A percentile compares a stretch with the other conserved stretches of the same genome.
Conservation (phyloP, 192 early-diverging fungal genomes). For the Coemansia sp. region DNA sequence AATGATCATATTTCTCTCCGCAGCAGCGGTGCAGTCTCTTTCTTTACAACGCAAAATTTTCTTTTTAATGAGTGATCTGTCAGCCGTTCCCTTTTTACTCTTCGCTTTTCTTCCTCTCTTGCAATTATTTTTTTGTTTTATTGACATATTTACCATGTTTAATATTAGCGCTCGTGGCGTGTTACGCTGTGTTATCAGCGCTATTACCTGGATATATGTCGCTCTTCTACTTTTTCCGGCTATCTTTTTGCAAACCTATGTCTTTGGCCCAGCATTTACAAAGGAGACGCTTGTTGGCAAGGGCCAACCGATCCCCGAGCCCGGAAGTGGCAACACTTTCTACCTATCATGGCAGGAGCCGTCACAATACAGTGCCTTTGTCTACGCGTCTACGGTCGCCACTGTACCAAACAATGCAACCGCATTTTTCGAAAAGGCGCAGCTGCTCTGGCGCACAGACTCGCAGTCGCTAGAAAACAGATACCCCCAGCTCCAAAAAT, state of each 20-base stretch:
- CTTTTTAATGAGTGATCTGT: neutral
- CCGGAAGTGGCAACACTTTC: neutral
- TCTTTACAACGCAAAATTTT: neutral
- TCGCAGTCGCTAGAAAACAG: constrained; percentile 2
- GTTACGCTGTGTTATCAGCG: neutral
- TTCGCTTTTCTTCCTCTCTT: neutral
- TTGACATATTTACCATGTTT: neutral
- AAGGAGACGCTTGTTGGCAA: neutral
- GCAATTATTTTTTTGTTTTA: neutral
- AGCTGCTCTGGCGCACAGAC: constrained; percentile 2
- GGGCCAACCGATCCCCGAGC: neutral
- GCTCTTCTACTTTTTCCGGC: neutral
- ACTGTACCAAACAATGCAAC: neutral
- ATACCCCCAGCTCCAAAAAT: neutral
- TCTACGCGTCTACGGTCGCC: neutral
- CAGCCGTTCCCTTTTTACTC: neutral
- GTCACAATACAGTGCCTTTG: neutral
- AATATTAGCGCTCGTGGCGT: neutral
- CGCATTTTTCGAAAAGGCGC: neutral
- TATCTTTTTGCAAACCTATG: neutral
- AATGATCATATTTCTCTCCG: no score
- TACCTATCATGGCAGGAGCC: constrained; percentile 7
- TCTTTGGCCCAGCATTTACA: neutral
- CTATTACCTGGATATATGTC: neutral
- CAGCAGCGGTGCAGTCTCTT: neutral